Evolutionary conservation across 495 filamentous ascomycete species (phyloP), one percentile per base, ranked within the genome.

Genomic region (Cercophora sp.): DNA sequence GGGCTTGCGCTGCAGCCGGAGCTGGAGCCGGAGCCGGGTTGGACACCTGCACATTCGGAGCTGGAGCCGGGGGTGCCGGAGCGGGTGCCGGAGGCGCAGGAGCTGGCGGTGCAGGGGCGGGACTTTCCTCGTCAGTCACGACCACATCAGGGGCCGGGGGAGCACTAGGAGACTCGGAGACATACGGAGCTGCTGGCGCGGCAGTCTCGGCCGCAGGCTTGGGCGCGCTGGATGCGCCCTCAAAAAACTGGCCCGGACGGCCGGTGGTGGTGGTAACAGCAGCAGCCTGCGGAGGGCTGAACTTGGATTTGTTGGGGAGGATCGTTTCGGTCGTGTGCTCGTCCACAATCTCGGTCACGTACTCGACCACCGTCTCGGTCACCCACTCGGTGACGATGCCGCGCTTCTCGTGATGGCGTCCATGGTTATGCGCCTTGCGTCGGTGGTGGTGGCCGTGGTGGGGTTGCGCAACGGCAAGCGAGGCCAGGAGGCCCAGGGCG

Each of bases 331-430:
- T 75, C 43, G 68, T 64, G 27, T 62, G 67, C 19, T 70, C 67
- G 44, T 73, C 72, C 35, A 76, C 62, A 43, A 74, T 27, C 55
- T 70, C 65, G 29, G 74, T 78, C n/a, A 74, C 69, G n/a, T 70
- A 65, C 59, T 78, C 64, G 58, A 60, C 69, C 43, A 78, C 70
- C 16, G 68, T 76, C 48, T 75, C 74, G 41, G 63, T 74, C 40
- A 75, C 71, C 58, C 71, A 78, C 20, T 72, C 64, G 8, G 75
- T 79, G 46, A 75, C 69, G 34, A 76, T 55, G 44, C 44, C 68
- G 23, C 71, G 70, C 57, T 75, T 71, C 27, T 68, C 56, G 46
- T 73, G 56, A 9, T 29, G 43, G 15, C 22, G 27, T 40, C 55
- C 63, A 13, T 59, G 62, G 26, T 64, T 60, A 31, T 62, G 66